Evolutionary conservation across 1,284 basidiomycete species (phyloP), one percentile per base, ranked within the genome.

Genomic region (Ceratobasidium sp.): DNA sequence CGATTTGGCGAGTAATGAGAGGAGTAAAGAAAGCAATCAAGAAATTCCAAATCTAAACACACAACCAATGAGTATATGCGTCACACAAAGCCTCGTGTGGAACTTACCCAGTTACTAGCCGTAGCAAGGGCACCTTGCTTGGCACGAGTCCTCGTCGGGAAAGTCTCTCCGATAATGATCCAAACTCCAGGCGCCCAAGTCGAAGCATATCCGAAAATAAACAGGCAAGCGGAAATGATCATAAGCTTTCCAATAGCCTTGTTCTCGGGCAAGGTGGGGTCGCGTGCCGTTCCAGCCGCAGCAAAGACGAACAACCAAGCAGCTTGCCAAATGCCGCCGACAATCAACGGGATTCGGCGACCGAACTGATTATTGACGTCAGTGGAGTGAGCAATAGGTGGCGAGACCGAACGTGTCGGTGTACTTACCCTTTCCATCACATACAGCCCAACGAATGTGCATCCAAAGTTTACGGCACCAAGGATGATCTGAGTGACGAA

Each of bases 221-320:
- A 94, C 79, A 95, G 79, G 79, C 91, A 93, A 0, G 92, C 90
- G n/a, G 88, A 86, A 77, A 92, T 88, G 78, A 94, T 93, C 88
- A 94, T 91, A 27, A 93, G 81, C 78, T 86, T 87, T 41, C 90
- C 91, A 57, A 89, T 88, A 17, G 78, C 80, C 45, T 84, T 75
- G 79, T 89, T 83, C 0, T 77, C 80, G 27, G 73, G 67, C 4
- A 60, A 29, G 66, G 79, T 80, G 0, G 91, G 90, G 76, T 90
- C 84, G 75, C 87, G 87, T 0, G 89, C 89, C 0, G 90, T 92
- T 33, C 92, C 93, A 1, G 91, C 92, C 6, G 89, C 87, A 0
- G 92, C 92, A 79, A 92, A 94, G 24, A 93, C 88, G 79, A 94
- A 90, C 22, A 95, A 84, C 93, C 93, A 94, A 8, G 84, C 82